Percentiles rank a stretch among this genome's conserved stretches.
Evolutionary conservation across 208 protist species (phyloP).

Genomic region (Kentomonas sorsogonicus): DNA sequence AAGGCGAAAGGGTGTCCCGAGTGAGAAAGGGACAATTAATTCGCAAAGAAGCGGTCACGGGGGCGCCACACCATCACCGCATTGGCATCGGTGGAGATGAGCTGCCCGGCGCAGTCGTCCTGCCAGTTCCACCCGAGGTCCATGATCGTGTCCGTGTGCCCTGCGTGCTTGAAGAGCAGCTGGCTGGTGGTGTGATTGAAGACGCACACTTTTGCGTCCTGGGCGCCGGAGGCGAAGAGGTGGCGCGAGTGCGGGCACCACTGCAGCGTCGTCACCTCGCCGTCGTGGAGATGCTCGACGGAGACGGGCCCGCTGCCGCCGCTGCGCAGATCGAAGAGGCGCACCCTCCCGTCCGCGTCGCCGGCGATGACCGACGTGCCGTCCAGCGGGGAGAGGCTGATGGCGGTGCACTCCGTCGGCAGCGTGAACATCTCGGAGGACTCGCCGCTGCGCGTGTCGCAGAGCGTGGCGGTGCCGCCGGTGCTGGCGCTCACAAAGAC

Average conservation of each 20-base stretch:
- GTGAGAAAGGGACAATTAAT: background rate
- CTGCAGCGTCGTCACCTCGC: slow-evolving; percentile 56
- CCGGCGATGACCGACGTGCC: slow-evolving; percentile 55
- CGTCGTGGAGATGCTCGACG: slow-evolving; percentile 42
- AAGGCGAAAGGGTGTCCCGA: no score
- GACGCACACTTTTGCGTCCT: slow-evolving; percentile 71
- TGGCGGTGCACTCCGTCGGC: slow-evolving; percentile 20
- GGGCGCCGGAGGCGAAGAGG: slow-evolving; percentile 70
- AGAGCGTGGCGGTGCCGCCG: slow-evolving; percentile 40
- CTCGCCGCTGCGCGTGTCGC: slow-evolving; percentile 38
- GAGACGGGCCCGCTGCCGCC: slow-evolving; percentile 36
- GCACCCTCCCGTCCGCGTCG: slow-evolving; percentile 41
- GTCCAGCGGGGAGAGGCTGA: slow-evolving; percentile 57
- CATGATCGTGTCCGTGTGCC: slow-evolving; percentile 77
- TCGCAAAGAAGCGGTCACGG: slow-evolving; percentile 71
- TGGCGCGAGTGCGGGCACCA: slow-evolving; percentile 85
- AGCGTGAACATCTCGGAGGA: slow-evolving; percentile 50
- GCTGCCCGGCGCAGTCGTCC: slow-evolving; percentile 64
- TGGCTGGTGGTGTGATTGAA: slow-evolving; percentile 49
- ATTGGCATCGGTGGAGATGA: slow-evolving; percentile 77
- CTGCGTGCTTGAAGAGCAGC: slow-evolving; percentile 78
- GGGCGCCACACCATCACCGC: slow-evolving; percentile 86
- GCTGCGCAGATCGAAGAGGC: slow-evolving; percentile 65
- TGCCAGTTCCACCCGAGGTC: slow-evolving; percentile 88
- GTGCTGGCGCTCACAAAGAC: slow-evolving; percentile 39